Evolutionary conservation across 164 flowering plant genomes (phyloP).

Genomic region (Magnolia officinalis): DNA sequence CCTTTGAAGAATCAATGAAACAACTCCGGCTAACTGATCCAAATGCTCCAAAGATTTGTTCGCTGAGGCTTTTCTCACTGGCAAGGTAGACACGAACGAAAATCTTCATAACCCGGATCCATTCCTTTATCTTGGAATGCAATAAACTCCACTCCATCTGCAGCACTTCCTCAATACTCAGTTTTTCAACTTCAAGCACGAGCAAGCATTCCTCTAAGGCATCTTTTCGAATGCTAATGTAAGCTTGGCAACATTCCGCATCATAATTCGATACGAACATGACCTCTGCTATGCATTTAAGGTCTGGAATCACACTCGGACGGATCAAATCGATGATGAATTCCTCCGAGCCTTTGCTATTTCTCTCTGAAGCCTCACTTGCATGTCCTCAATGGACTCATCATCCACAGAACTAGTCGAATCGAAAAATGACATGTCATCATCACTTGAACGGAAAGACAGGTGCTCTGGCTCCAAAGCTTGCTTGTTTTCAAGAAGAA

Average conservation of each 20-base stretch:
- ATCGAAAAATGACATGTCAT: neutral
- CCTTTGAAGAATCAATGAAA: constrained; percentile 8
- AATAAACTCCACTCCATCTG: constrained; percentile 8
- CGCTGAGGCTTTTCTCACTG: constrained; percentile 3
- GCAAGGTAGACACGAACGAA: constrained; percentile 4
- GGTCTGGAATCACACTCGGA: constrained; percentile 54
- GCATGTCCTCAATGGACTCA: neutral
- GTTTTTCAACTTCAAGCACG: constrained; percentile 61
- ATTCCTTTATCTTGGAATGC: constrained; percentile 2
- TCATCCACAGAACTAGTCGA: neutral
- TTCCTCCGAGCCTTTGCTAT: neutral
- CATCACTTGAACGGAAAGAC: constrained; percentile 48
- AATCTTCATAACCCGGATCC: constrained; percentile 6
- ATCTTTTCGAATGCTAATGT: constrained; percentile 47
- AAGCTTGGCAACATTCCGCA: constrained; percentile 69
- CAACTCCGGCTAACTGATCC: constrained; percentile 1
- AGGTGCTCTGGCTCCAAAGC: constrained; percentile 64
- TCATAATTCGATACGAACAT: constrained; percentile 61
- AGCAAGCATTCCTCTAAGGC: constrained; percentile 67
- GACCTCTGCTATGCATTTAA: constrained; percentile 50
- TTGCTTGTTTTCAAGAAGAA: constrained; percentile 57
- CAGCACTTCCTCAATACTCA: constrained; percentile 78
- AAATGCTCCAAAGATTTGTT: constrained; percentile 1
- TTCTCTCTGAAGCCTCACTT: constrained; percentile 3
- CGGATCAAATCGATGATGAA: constrained; percentile 52